Percentiles rank a stretch among this genome's conserved stretches.
These are phyloP conservation scores for Toxicodendron radicans DNA, from an alignment of 345 rosid genomes.

Conservation along the genomic window DNA sequence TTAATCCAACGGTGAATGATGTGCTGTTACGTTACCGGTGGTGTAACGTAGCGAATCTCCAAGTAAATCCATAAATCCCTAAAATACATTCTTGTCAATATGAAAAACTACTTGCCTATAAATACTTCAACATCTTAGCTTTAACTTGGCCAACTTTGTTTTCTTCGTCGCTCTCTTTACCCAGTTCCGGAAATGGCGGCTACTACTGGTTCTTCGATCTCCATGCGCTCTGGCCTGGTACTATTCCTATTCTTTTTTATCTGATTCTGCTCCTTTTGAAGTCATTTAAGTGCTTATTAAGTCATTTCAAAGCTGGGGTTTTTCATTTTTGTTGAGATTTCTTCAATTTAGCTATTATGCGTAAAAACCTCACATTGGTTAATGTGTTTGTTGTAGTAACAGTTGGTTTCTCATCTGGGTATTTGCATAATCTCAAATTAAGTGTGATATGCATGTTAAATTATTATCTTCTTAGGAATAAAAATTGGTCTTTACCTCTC, in stretches of 20 bases:
- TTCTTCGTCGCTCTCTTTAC: slow-evolving; percentile 32
- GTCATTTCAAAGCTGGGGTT: neutral
- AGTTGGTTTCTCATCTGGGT: neutral
- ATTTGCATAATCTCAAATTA: neutral
- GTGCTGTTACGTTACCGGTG: too few species aligned
- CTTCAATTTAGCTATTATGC: neutral
- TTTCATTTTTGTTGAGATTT: too few species aligned
- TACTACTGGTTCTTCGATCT: slow-evolving; percentile 32
- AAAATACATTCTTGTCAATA: too few species aligned
- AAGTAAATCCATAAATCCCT: too few species aligned
- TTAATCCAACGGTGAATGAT: too few species aligned
- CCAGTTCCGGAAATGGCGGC: slow-evolving; percentile 40
- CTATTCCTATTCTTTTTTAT: neutral
- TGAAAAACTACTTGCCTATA: too few species aligned
- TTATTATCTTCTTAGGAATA: neutral
- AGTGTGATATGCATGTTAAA: neutral
- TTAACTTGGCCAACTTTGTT: slow-evolving; percentile 22
- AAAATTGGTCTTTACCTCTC: neutral
- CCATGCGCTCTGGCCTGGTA: slow-evolving; percentile 42
- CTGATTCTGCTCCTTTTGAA: neutral
- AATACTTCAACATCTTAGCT: too few species aligned
- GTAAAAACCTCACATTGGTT: neutral
- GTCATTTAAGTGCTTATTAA: neutral
- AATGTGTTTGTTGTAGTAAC: neutral
- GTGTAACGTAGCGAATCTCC: too few species aligned